Conservation (phyloP, 148 eudicot genomes). For the Chenopodium formosanum region DNA sequence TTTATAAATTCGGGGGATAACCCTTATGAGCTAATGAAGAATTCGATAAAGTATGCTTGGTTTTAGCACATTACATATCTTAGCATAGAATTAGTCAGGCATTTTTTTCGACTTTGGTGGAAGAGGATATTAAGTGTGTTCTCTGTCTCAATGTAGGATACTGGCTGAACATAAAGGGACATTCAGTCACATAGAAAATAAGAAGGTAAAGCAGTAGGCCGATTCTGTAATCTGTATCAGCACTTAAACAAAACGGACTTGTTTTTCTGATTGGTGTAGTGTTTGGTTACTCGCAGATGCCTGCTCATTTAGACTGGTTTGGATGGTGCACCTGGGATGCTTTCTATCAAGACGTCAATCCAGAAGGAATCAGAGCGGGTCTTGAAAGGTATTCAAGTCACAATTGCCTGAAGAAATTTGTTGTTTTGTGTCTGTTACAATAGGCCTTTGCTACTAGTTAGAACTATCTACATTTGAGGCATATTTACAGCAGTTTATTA, state of each 20-base stretch:
- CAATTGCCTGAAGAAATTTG: not conserved
- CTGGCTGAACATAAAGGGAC: conserved; percentile 60
- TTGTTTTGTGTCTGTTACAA: not conserved
- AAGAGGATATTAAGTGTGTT: conserved; percentile 1
- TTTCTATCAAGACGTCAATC: conserved; percentile 56
- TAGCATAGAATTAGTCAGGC: not conserved
- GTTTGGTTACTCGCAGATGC: conserved; percentile 35
- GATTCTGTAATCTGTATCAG: not conserved
- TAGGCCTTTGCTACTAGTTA: not conserved
- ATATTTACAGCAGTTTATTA: not conserved
- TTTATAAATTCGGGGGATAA: conserved; percentile 56
- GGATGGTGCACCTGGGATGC: conserved; percentile 84
- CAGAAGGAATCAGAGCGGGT: conserved; percentile 52
- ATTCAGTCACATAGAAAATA: conserved; percentile 49
- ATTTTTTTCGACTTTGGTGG: not conserved
- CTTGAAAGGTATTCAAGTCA: conserved; percentile 46
- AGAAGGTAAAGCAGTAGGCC: conserved; percentile 44
- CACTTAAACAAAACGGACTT: not conserved
- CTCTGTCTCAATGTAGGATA: conserved; percentile 35
- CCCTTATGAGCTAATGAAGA: conserved; percentile 52
- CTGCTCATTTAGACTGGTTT: conserved; percentile 62
- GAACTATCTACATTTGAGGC: not conserved
- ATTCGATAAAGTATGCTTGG: conserved; percentile 44
- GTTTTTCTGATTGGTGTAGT: not conserved
- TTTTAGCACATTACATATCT: conserved; percentile 16